Conservation (phyloP, 768 basidiomycete genomes). For the Tricholomella constricta region DNA sequence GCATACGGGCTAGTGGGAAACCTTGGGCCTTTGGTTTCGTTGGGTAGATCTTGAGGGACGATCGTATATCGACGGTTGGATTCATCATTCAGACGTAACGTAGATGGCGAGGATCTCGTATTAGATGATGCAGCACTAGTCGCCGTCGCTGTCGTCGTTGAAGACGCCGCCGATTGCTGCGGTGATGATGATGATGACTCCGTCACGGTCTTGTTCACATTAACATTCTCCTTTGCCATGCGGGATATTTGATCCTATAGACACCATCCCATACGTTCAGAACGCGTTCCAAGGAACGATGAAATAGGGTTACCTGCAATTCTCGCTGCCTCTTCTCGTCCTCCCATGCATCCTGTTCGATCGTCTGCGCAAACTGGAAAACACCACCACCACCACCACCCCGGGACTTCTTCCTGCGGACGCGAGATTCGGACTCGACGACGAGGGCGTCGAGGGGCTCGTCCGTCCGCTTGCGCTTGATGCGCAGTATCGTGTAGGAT, state of each 20-base stretch:
- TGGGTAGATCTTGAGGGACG: no score
- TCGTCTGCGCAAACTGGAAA: conserved; percentile 81
- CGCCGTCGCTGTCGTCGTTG: no score
- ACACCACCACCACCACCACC: conserved; percentile 53
- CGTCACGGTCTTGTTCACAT: no score
- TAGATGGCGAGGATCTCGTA: no score
- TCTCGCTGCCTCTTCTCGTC: conserved; percentile 56
- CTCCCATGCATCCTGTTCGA: conserved; percentile 70
- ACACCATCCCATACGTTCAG: background rate
- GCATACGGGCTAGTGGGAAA: no score
- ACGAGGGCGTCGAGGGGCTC: conserved; percentile 83
- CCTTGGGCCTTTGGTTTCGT: no score
- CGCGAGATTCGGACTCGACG: conserved; percentile 53
- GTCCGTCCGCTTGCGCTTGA: conserved; percentile 82
- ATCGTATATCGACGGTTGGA: no score
- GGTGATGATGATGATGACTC: no score
- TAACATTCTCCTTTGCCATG: no score
- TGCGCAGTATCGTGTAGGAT: conserved; percentile 74
- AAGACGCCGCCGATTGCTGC: no score
- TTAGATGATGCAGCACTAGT: no score
- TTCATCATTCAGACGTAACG: no score
- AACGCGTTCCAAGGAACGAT: conserved; percentile 18
- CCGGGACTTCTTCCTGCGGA: conserved; percentile 63
- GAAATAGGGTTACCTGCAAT: conserved; percentile 75
- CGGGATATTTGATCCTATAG: conserved; percentile 59